A percentile compares a stretch with the other conserved stretches of the same genome.
Evolutionary conservation across 1,284 basidiomycete species (phyloP).

Genomic region (Ustilago hordei): DNA sequence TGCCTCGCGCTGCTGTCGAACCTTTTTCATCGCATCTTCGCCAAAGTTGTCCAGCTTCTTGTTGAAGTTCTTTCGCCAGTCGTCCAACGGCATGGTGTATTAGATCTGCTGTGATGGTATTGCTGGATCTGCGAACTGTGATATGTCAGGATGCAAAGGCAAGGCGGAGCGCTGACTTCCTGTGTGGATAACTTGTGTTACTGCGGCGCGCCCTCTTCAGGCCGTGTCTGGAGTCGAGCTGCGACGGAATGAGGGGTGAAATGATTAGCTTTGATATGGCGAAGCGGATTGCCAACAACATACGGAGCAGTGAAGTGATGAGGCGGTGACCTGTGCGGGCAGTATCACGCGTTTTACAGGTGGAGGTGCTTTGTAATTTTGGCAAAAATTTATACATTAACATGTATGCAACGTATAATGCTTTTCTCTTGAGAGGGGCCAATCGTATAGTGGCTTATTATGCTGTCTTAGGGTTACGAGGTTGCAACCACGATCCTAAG

Average conservation of each 20-base stretch:
- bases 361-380: not conserved
- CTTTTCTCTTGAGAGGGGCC: conserved; percentile 19
- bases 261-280: not conserved
- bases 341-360: not conserved
- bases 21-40: conserved; percentile 46
- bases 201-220: not conserved
- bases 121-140: not conserved
- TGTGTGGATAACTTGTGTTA: not conserved
- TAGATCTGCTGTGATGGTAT: not conserved
- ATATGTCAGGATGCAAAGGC: not conserved
- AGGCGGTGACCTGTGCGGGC: conserved; percentile 20
- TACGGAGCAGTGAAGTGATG: not conserved
- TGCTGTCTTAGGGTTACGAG: conserved; percentile 51
- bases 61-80: conserved; percentile 52
- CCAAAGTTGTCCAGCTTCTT: conserved; percentile 55
- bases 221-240: not conserved
- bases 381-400: not conserved
- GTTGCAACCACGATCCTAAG: conserved; percentile 15
- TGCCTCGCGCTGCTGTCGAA: conserved; percentile 46
- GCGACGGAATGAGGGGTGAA: not conserved
- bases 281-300: conserved; percentile 6
- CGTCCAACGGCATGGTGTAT: conserved; percentile 40
- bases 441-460: conserved; percentile 60
- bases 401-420: not conserved
- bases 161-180: not conserved